Evolutionary conservation across 2,329 filamentous ascomycete species (phyloP).

Genomic region (Graphiopsis chlorocephala): DNA sequence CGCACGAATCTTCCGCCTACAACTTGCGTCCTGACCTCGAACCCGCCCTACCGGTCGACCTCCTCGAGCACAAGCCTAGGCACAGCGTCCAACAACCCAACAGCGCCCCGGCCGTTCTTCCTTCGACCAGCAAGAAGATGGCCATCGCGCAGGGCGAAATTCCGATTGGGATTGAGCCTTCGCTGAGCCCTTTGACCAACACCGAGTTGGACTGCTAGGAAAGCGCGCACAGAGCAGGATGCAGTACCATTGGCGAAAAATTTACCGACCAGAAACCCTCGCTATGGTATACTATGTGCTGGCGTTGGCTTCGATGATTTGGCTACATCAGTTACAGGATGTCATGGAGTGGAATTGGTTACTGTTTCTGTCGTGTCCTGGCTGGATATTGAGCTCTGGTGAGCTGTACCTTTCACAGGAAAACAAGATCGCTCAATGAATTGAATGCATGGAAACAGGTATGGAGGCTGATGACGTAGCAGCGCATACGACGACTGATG

Average conservation of each 20-base stretch:
- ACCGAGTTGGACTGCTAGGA: slow-evolving; percentile 20
- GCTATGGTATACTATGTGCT: slow-evolving; percentile 23
- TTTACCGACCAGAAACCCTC: background rate
- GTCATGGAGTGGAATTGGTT: slow-evolving; percentile 17
- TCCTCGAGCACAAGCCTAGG: background rate
- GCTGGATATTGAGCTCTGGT: background rate
- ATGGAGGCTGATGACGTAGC: background rate
- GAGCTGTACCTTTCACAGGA: background rate
- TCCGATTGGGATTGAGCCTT: slow-evolving; percentile 17
- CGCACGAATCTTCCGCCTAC: background rate
- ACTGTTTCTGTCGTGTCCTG: background rate
- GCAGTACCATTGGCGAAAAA: background rate
- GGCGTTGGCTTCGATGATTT: slow-evolving; percentile 21
- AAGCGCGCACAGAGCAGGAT: slow-evolving; percentile 21
- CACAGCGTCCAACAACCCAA: background rate
- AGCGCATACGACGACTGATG: background rate
- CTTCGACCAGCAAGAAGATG: background rate
- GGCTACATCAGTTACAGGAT: slow-evolving; percentile 12
- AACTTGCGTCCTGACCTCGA: background rate
- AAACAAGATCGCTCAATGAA: background rate
- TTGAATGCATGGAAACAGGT: background rate
- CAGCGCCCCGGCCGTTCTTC: slow-evolving; percentile 2
- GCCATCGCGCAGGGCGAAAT: slow-evolving; percentile 18
- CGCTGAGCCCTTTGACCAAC: slow-evolving; percentile 3
- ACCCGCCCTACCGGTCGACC: background rate